These are phyloP conservation scores for Bipolaris oryzae DNA, from an alignment of 2,329 filamentous ascomycete species.

Conservation along the genomic window DNA sequence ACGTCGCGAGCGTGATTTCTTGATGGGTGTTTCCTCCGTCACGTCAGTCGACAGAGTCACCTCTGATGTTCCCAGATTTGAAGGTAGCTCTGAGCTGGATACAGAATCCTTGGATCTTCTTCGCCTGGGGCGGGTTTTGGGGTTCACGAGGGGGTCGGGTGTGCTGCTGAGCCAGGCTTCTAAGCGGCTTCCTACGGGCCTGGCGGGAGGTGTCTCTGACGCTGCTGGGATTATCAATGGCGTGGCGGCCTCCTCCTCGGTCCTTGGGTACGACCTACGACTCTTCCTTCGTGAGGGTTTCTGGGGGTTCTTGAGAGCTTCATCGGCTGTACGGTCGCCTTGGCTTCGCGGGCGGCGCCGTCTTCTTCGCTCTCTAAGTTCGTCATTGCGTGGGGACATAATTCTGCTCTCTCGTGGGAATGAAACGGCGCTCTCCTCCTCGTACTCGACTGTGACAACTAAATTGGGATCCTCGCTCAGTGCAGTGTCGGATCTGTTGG, in stretches of 20 bases:
- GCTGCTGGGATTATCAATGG: slow-evolving; percentile 24
- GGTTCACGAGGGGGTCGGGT: slow-evolving; percentile 61
- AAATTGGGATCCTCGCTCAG: slow-evolving; percentile 32
- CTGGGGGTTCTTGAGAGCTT: slow-evolving; percentile 27
- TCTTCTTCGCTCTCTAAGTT: slow-evolving; percentile 37
- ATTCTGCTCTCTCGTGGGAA: slow-evolving; percentile 16
- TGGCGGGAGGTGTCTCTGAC: slow-evolving; percentile 46
- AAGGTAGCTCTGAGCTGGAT: slow-evolving; percentile 36
- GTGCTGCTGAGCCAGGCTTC: slow-evolving; percentile 67
- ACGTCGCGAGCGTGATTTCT: slow-evolving; percentile 43
- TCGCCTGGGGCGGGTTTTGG: slow-evolving; percentile 46
- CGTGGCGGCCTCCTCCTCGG: slow-evolving; percentile 29
- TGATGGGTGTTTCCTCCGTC: slow-evolving; percentile 23
- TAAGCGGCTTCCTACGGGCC: slow-evolving; percentile 59
- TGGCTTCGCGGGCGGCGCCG: slow-evolving; percentile 36
- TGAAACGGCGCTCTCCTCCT: slow-evolving; percentile 28
- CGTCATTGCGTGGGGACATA: slow-evolving; percentile 27
- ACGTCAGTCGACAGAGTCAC: slow-evolving; percentile 33
- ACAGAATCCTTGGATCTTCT: slow-evolving; percentile 37
- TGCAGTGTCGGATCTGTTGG: slow-evolving; percentile 33
- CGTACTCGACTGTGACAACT: slow-evolving; percentile 39
- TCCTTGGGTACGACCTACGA: slow-evolving; percentile 34
- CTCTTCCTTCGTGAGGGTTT: slow-evolving; percentile 28
- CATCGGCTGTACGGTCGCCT: slow-evolving; percentile 34
- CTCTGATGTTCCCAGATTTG: slow-evolving; percentile 36